Evolutionary conservation across 257 asterid genomes (phyloP).

Genomic region (Ajuga chamaepitys): DNA sequence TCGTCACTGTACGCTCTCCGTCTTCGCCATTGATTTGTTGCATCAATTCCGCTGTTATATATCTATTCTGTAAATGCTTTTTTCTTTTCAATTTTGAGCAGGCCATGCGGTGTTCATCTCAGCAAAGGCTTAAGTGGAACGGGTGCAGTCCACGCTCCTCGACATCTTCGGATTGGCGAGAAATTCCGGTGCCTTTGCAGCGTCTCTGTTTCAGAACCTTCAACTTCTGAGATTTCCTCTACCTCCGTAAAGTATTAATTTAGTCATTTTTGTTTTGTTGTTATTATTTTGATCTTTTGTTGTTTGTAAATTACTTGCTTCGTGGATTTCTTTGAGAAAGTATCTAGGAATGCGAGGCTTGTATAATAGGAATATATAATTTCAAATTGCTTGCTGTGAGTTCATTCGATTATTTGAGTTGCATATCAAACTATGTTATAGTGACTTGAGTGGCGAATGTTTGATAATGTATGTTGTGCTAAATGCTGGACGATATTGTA

Average conservation of each 20-base stretch:
- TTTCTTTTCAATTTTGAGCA: slow-evolving; percentile 12
- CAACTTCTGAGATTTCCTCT: slow-evolving; percentile 40
- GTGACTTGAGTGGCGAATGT: neutral
- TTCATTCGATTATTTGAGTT: neutral
- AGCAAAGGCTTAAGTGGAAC: slow-evolving; percentile 32
- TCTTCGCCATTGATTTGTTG: neutral
- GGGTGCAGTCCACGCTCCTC: slow-evolving; percentile 18
- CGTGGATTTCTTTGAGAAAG: neutral
- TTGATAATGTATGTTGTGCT: neutral
- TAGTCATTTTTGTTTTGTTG: neutral
- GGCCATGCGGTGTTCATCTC: slow-evolving; percentile 31
- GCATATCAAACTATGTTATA: neutral
- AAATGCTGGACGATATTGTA: neutral
- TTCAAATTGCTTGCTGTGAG: neutral
- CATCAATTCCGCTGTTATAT: neutral
- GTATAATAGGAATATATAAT: neutral
- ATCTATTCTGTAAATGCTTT: neutral
- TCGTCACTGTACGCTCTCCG: slow-evolving; percentile 29
- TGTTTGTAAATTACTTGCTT: neutral
- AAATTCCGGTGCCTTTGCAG: slow-evolving; percentile 50
- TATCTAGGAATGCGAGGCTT: neutral
- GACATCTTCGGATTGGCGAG: slow-evolving; percentile 16
- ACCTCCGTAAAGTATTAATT: slow-evolving; percentile 43
- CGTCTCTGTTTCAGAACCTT: slow-evolving; percentile 45
- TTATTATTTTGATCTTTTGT: neutral